phyloP scores from a whole-genome alignment of 257 asterid species.

The Nicotiana undulata region DNA sequence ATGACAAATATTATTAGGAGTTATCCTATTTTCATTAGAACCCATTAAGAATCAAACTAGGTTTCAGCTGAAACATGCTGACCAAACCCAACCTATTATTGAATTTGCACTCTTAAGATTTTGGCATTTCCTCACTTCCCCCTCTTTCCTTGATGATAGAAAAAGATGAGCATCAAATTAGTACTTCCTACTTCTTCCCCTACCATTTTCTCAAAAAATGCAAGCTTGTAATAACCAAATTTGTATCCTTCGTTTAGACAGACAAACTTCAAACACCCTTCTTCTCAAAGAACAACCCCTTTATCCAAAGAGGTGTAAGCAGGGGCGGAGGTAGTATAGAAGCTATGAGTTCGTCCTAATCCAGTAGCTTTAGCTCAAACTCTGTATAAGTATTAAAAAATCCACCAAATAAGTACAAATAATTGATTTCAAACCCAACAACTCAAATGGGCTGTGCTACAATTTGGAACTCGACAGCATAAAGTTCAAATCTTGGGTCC shows the following conservation, averaged over 20 bases:
- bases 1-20: background rate
- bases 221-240: background rate
- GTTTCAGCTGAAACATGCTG: background rate
- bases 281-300: background rate
- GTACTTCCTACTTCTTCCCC: background rate
- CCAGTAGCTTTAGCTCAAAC: too few species aligned
- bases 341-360: too few species aligned
- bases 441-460: too few species aligned
- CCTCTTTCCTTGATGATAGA: background rate
- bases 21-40: background rate
- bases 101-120: background rate
- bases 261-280: background rate
- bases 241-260: background rate
- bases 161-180: background rate
- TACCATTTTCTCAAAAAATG: background rate
- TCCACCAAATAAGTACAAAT: too few species aligned
- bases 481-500: too few species aligned
- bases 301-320: background rate
- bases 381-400: too few species aligned
- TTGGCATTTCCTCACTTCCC: background rate
- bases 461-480: too few species aligned
- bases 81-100: background rate
- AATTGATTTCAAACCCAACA: too few species aligned
- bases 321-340: too few species aligned
- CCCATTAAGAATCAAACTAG: background rate